These are phyloP conservation scores for Penicillium sp. DNA, from an alignment of 2,329 filamentous ascomycete genomes.

Conservation along the genomic window DNA sequence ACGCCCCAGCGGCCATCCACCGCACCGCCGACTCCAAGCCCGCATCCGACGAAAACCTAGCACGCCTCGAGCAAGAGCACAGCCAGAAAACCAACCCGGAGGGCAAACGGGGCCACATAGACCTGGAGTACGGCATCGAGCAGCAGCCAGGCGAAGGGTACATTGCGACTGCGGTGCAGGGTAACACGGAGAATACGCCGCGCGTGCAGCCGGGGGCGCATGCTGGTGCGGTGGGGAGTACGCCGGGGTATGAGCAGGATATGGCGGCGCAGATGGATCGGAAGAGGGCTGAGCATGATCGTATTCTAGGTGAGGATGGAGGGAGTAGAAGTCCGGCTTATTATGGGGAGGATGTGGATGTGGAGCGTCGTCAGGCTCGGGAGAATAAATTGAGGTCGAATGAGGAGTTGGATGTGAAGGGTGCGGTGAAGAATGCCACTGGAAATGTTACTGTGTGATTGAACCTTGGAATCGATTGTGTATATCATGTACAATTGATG, in stretches of 20 bases:
- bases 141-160: conserved; percentile 33
- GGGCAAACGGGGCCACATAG: conserved; percentile 23
- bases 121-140: conserved; percentile 34
- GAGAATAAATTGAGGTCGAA: conserved; percentile 25
- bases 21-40: conserved; percentile 26
- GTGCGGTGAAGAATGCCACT: conserved; percentile 24
- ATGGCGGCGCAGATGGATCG: conserved; percentile 29
- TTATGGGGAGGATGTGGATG: conserved; percentile 14
- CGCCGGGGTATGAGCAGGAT: conserved; percentile 29
- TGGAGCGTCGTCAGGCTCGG: conserved; percentile 24
- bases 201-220: conserved; percentile 32
- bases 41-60: conserved; percentile 24
- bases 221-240: conserved; percentile 30
- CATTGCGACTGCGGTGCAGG: conserved; percentile 29
- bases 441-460: conserved; percentile 24
- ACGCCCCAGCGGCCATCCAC: conserved; percentile 22
- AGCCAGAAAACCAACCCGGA: conserved; percentile 16
- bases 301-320: conserved; percentile 25
- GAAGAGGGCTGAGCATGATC: conserved; percentile 33
- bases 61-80: conserved; percentile 18
- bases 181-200: conserved; percentile 16
- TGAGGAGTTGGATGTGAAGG: conserved; percentile 26
- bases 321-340: conserved; percentile 17
- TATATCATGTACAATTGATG: background rate
- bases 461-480: no score